Evolutionary conservation across 768 basidiomycete genomes (phyloP).

Genomic region (Xanthoconium stramineum): DNA sequence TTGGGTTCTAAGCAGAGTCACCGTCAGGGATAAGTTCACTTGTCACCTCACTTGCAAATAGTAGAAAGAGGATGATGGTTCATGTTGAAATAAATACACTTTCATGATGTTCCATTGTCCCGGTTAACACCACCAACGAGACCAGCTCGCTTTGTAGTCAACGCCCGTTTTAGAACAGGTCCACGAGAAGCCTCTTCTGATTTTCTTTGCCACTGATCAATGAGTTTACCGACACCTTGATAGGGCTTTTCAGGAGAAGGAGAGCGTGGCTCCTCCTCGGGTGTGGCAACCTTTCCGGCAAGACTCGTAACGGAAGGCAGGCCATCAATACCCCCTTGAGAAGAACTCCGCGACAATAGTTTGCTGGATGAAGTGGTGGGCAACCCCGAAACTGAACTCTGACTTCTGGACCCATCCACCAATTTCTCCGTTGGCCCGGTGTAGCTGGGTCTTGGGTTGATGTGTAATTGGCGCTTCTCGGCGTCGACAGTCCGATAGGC

Average conservation of each 20-base stretch:
- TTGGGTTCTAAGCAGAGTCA: background rate
- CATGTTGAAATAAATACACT: slow-evolving; percentile 12
- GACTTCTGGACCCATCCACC: slow-evolving; percentile 11
- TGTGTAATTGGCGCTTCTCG: slow-evolving; percentile 20
- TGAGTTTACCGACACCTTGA: slow-evolving; percentile 79
- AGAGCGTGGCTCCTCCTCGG: slow-evolving; percentile 38
- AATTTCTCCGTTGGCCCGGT: slow-evolving; percentile 19
- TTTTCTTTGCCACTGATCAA: slow-evolving; percentile 87
- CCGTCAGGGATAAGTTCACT: background rate
- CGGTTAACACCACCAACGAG: slow-evolving; percentile 21
- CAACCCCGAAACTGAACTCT: slow-evolving; percentile 20
- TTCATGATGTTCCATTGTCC: slow-evolving; percentile 18
- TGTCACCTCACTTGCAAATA: slow-evolving; percentile 9
- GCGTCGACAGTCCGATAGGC: slow-evolving; percentile 8
- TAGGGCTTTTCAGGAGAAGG: slow-evolving; percentile 76
- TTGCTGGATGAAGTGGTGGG: slow-evolving; percentile 23
- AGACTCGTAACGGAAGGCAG: slow-evolving; percentile 15
- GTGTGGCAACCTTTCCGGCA: slow-evolving; percentile 5
- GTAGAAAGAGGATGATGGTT: background rate
- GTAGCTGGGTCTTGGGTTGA: slow-evolving; percentile 9
- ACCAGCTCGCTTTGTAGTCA: slow-evolving; percentile 40
- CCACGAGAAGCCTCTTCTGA: slow-evolving; percentile 50
- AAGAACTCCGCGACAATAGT: slow-evolving; percentile 12
- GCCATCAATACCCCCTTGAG: slow-evolving; percentile 25
- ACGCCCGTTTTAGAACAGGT: slow-evolving; percentile 36